Evolutionary conservation across 2,329 filamentous ascomycete genomes (phyloP), one percentile per base, ranked within the genome.

Genomic region (Diplodia scrobiculata): DNA sequence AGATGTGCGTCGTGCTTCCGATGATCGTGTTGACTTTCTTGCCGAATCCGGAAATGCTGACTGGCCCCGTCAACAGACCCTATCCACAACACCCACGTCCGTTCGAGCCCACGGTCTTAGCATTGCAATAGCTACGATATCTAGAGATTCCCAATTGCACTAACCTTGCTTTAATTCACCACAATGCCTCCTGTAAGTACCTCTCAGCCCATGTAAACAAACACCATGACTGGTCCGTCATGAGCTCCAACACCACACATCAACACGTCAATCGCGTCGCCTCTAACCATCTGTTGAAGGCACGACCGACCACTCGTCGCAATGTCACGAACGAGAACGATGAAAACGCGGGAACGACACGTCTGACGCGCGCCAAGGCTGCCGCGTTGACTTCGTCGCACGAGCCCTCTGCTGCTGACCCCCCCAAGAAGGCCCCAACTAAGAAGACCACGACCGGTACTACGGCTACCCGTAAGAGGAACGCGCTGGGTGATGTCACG

Each of bases 341-440:
- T 78, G 95, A 97, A 83, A 96, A 97, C 78, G 79, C 78, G 67
- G 80, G 83, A 67, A 88, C 90, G 68, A 91, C 90, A 80, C 92
- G 93, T 81, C 83, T 97, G 77, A 98, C 95, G 73, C 88, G 95
- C 81, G 93, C 95, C 71, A 97, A 98, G 82, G 88, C 92, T 63
- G 91, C 92, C 67, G 89, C 90, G 55, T 84, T 86, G 48, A 77
- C 76, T 48, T 77, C 77, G 77, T 68, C 84, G 82, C 74, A 85
- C 83, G 70, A 70, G 50, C 72, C 72, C 67, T 70, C 73, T 52
- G 71, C 73, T 71, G 88, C 89, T 71, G 89, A 89, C 63, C 79
- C 81, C 65, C 79, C 82, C 27, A 87, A 82, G 76, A 83, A 83
- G 77, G 70, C 80, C 58, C 73, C 73, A 50, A 75, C 79, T 41